A percentile compares a stretch with the other conserved stretches of the same genome.
These are phyloP conservation scores for Dysphania ambrosioides DNA, from an alignment of 148 eudicot species.

Conservation along the genomic window DNA sequence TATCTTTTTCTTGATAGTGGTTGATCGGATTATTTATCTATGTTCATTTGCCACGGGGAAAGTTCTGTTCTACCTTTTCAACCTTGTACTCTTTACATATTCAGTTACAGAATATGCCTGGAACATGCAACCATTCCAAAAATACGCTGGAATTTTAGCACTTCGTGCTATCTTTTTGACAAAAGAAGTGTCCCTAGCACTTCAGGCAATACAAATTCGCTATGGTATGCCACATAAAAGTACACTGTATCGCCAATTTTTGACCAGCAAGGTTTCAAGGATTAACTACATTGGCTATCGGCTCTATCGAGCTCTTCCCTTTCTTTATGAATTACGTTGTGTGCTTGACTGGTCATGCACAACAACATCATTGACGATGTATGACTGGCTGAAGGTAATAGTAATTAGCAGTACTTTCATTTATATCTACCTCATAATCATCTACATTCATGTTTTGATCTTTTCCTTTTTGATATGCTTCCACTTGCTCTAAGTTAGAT, in stretches of 20 bases:
- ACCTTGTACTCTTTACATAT: slow-evolving; percentile 80
- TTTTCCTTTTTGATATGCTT: not conserved
- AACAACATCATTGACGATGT: slow-evolving; percentile 94
- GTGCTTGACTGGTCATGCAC: slow-evolving; percentile 99
- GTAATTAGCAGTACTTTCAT: slow-evolving; percentile 15
- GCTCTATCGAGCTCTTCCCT: slow-evolving; percentile 92
- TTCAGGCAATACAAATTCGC: slow-evolving; percentile 96
- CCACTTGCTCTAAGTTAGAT: not conserved
- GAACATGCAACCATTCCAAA: slow-evolving; percentile 71
- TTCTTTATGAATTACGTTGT: slow-evolving; percentile 91
- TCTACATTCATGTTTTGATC: not conserved
- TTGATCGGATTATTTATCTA: slow-evolving; percentile 91
- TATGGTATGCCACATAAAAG: slow-evolving; percentile 96
- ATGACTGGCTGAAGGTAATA: slow-evolving; percentile 98
- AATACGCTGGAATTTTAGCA: slow-evolving; percentile 69
- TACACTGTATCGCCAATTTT: slow-evolving; percentile 89
- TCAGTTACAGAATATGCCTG: slow-evolving; percentile 87
- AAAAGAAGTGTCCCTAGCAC: slow-evolving; percentile 84
- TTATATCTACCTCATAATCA: not conserved
- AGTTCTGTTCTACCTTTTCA: slow-evolving; percentile 86
- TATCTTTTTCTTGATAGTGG: slow-evolving; percentile 96
- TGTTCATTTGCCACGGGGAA: slow-evolving; percentile 93
- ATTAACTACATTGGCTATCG: slow-evolving; percentile 84
- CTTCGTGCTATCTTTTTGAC: slow-evolving; percentile 88
- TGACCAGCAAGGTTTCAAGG: slow-evolving; percentile 81